A percentile compares a stretch with the other conserved stretches of the same genome.
Evolutionary conservation across 2,329 filamentous ascomycete genomes (phyloP).

Genomic region (Daldinia sp.): DNA sequence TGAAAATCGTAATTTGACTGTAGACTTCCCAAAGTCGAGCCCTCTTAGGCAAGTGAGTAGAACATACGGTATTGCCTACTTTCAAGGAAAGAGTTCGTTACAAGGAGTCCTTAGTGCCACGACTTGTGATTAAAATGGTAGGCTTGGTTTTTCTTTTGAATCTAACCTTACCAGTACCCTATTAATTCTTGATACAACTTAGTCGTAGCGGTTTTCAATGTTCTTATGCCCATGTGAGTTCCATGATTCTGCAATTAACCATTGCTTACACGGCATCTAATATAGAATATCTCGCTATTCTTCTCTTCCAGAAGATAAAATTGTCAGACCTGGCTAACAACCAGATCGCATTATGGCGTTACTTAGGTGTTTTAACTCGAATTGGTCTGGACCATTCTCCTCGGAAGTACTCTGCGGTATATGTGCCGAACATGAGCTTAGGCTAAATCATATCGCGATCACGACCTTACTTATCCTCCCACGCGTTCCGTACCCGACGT

Average conservation of each 20-base stretch:
- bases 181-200: not conserved
- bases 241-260: not conserved
- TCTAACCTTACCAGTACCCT: not conserved
- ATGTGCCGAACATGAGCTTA: constrained; percentile 29
- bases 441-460: constrained; percentile 33
- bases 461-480: constrained; percentile 6
- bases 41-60: not conserved
- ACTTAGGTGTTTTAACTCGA: not conserved
- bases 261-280: not conserved
- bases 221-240: not conserved
- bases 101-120: not conserved
- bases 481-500: constrained; percentile 11
- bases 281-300: not conserved
- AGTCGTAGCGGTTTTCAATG: too few species aligned
- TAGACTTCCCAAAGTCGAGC: too few species aligned
- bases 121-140: not conserved
- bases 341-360: not conserved
- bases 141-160: not conserved
- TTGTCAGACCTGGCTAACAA: not conserved
- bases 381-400: constrained; percentile 11
- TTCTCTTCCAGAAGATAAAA: not conserved
- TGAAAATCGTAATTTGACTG: too few species aligned
- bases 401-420: not conserved
- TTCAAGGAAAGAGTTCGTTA: not conserved
- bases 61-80: too few species aligned